phyloP scores from a whole-genome alignment of 345 rosid genomes.

The Heritiera littoralis region DNA sequence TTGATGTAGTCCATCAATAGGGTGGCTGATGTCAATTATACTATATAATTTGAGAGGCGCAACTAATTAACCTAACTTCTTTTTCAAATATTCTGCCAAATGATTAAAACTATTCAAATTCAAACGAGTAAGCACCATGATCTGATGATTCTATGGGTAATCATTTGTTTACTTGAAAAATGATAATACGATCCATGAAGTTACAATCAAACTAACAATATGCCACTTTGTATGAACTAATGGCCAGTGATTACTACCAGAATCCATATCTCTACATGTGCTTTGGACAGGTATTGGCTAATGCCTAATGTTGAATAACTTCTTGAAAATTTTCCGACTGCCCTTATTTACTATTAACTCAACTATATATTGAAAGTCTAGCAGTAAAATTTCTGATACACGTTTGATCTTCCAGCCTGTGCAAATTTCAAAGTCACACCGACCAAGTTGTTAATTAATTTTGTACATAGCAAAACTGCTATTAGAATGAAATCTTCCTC shows the following conservation, averaged over 20 bases:
- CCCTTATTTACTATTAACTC: no score
- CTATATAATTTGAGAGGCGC: background rate
- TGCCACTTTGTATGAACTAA: background rate
- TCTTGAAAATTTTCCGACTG: background rate
- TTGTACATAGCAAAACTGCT: no score
- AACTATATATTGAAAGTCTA: background rate
- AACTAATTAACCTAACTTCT: background rate
- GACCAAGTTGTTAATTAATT: no score
- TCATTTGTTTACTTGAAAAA: background rate
- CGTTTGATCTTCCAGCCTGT: no score
- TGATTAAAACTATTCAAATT: no score
- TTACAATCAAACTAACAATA: background rate
- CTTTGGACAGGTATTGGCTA: background rate
- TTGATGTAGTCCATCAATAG: background rate
- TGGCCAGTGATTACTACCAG: background rate
- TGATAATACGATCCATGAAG: background rate
- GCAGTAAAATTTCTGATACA: background rate
- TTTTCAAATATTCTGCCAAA: background rate
- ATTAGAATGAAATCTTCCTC: background rate
- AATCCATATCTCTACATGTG: background rate
- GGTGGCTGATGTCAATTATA: slow-evolving; percentile 4
- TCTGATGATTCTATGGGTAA: background rate
- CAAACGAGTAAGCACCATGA: background rate
- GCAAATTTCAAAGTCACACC: background rate
- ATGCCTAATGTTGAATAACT: background rate